Evolutionary conservation across 805 yeast genomes (phyloP).

Genomic region (Lachancea mirantina): DNA sequence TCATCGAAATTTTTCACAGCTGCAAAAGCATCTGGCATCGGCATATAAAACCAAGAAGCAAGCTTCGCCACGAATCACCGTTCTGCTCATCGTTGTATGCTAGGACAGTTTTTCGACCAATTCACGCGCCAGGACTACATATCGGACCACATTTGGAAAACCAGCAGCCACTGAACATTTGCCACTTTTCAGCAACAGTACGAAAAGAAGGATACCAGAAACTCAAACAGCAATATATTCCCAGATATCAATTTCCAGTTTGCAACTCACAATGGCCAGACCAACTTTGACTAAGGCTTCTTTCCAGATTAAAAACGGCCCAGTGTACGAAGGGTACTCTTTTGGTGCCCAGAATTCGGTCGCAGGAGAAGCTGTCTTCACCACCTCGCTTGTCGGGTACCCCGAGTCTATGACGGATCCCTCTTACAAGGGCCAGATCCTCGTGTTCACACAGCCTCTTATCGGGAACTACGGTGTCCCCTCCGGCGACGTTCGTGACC

Average conservation of each 20-base stretch:
- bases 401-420: constrained; percentile 99
- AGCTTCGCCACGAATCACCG: too few species aligned
- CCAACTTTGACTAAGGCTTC: constrained; percentile 62
- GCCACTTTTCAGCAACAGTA: neutral
- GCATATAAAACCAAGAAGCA: too few species aligned
- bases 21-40: too few species aligned
- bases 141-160: constrained; percentile 49
- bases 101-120: too few species aligned
- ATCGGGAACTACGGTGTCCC: constrained; percentile 99
- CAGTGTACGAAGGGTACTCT: constrained; percentile 77
- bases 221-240: too few species aligned
- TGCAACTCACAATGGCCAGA: constrained; percentile 23
- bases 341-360: constrained; percentile 92
- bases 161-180: constrained; percentile 33
- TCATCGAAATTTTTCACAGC: too few species aligned
- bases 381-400: constrained; percentile 96
- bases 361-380: constrained; percentile 96
- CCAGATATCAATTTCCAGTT: too few species aligned
- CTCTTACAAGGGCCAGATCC: constrained; percentile 92
- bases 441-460: constrained; percentile 93
- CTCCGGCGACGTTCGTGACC: constrained; percentile 69
- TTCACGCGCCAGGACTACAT: constrained; percentile 43
- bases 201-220: constrained; percentile 1
- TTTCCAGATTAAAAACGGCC: constrained; percentile 85
- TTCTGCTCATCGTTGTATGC: too few species aligned